Evolutionary conservation across 768 basidiomycete genomes (phyloP).

Genomic region (Boletus sp.): DNA sequence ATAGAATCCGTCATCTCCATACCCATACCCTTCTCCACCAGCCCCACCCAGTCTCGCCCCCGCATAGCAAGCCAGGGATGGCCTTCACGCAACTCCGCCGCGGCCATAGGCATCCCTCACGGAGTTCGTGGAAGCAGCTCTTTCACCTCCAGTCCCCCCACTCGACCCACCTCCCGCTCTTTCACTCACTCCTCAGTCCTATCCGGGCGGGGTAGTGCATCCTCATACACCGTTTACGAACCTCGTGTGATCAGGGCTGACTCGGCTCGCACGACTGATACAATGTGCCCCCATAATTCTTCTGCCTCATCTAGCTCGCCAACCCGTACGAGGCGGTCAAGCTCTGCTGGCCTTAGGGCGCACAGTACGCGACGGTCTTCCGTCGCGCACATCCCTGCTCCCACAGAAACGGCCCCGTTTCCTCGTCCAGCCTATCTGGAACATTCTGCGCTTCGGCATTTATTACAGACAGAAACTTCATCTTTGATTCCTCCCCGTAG

Average conservation of each 20-base stretch:
- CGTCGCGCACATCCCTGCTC: slow-evolving; percentile 29
- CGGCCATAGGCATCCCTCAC: slow-evolving; percentile 37
- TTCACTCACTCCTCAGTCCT: slow-evolving; percentile 35
- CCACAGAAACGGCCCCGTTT: slow-evolving; percentile 41
- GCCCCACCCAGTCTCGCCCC: slow-evolving; percentile 37
- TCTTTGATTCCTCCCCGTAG: slow-evolving; percentile 39
- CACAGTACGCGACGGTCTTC: slow-evolving; percentile 24
- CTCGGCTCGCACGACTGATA: slow-evolving; percentile 40
- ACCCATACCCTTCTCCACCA: slow-evolving; percentile 53
- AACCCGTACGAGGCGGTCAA: slow-evolving; percentile 45
- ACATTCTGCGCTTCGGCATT: slow-evolving; percentile 67
- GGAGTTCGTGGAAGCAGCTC: slow-evolving; percentile 36
- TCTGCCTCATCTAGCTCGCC: slow-evolving; percentile 43
- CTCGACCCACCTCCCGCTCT: slow-evolving; percentile 44
- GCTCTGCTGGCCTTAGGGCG: slow-evolving; percentile 33
- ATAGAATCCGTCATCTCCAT: slow-evolving; percentile 67
- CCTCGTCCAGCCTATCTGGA: slow-evolving; percentile 73
- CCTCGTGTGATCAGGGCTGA: slow-evolving; percentile 69
- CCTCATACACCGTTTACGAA: slow-evolving; percentile 43
- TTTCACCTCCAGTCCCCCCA: slow-evolving; percentile 34
- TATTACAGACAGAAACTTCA: slow-evolving; percentile 53
- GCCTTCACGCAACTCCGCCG: slow-evolving; percentile 25
- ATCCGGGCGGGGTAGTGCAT: slow-evolving; percentile 29
- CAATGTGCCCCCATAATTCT: slow-evolving; percentile 36
- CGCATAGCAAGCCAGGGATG: slow-evolving; percentile 36